Evolutionary conservation across 1,284 basidiomycete genomes (phyloP).

Genomic region (Sanghuangporus weigelae): DNA sequence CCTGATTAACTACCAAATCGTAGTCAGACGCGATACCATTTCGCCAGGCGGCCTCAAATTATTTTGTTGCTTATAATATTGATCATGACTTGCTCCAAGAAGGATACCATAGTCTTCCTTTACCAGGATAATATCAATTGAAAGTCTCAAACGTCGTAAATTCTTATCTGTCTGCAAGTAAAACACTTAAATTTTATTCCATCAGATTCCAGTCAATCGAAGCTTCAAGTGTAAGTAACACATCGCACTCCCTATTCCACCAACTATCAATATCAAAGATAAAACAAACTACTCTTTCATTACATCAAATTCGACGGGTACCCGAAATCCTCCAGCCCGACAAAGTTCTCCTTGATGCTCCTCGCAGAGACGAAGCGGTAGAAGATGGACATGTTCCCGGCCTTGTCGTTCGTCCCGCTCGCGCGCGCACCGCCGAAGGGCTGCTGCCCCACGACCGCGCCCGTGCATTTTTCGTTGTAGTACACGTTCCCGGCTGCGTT

Average conservation of each 20-base stretch:
- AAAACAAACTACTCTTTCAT: not conserved
- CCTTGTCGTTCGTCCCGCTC: slow-evolving; percentile 98
- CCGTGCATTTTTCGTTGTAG: slow-evolving; percentile 96
- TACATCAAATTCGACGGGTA: slow-evolving; percentile 81
- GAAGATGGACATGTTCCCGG: slow-evolving; percentile 88
- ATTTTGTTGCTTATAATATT: too few species aligned
- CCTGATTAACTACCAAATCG: slow-evolving; percentile 20
- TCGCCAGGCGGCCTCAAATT: slow-evolving; percentile 21
- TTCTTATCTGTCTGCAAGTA: not conserved
- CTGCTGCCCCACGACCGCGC: slow-evolving; percentile 94
- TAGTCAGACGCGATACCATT: slow-evolving; percentile 22
- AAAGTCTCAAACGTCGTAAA: too few species aligned
- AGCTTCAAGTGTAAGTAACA: too few species aligned
- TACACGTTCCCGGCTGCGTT: slow-evolving; percentile 90
- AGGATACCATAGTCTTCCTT: too few species aligned
- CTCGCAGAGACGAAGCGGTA: slow-evolving; percentile 86
- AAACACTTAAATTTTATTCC: not conserved
- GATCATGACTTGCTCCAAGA: too few species aligned
- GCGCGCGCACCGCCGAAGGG: slow-evolving; percentile 94
- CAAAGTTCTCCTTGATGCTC: slow-evolving; percentile 96
- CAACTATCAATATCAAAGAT: not conserved
- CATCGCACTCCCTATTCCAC: too few species aligned
- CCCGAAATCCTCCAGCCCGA: slow-evolving; percentile 66
- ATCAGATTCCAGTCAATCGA: too few species aligned
- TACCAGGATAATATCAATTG: too few species aligned